A percentile compares a stretch with the other conserved stretches of the same genome.
Conservation (phyloP, 345 rosid species). For the Pseudoturritis turrita region DNA sequence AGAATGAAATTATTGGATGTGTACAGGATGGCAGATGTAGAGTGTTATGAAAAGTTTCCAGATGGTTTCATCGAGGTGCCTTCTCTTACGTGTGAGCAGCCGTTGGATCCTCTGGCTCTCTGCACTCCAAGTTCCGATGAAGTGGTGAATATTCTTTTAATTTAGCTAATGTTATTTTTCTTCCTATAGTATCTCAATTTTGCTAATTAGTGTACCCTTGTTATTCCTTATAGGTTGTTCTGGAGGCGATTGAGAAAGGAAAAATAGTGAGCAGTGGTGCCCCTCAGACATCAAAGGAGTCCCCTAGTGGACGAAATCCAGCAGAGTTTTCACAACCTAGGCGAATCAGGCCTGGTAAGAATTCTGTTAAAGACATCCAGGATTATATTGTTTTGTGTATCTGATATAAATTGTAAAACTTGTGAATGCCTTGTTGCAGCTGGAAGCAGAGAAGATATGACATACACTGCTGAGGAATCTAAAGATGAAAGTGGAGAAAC, state of each 20-base stretch:
- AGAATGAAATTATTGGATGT: slow-evolving; percentile 79
- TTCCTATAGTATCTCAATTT: slow-evolving; percentile 13
- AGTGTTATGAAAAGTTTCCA: slow-evolving; percentile 31
- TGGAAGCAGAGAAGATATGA: slow-evolving; percentile 68
- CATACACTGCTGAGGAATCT: slow-evolving; percentile 38
- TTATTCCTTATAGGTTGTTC: slow-evolving; percentile 44
- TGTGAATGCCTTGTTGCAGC: slow-evolving; percentile 39
- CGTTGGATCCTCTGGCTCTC: slow-evolving; percentile 74
- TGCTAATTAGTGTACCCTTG: slow-evolving; percentile 8
- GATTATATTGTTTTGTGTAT: slow-evolving; percentile 3
- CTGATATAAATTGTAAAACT: not conserved
- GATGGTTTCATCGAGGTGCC: slow-evolving; percentile 64
- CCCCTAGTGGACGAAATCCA: slow-evolving; percentile 45
- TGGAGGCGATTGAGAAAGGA: slow-evolving; percentile 83
- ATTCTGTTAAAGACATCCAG: slow-evolving; percentile 13
- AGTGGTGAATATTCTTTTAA: slow-evolving; percentile 43
- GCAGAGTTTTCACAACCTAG: slow-evolving; percentile 51
- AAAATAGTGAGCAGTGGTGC: slow-evolving; percentile 80
- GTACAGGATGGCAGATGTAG: slow-evolving; percentile 61
- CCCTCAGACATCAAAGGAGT: slow-evolving; percentile 71
- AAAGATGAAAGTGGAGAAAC: slow-evolving; percentile 45
- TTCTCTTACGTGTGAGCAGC: slow-evolving; percentile 66
- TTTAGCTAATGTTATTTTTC: slow-evolving; percentile 5
- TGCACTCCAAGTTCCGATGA: slow-evolving; percentile 71
- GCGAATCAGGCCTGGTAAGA: slow-evolving; percentile 59